Percentiles rank a stretch among this genome's conserved stretches.
Evolutionary conservation across 2,329 filamentous ascomycete genomes (phyloP).

Genomic region (Aspergillus tamarii): DNA sequence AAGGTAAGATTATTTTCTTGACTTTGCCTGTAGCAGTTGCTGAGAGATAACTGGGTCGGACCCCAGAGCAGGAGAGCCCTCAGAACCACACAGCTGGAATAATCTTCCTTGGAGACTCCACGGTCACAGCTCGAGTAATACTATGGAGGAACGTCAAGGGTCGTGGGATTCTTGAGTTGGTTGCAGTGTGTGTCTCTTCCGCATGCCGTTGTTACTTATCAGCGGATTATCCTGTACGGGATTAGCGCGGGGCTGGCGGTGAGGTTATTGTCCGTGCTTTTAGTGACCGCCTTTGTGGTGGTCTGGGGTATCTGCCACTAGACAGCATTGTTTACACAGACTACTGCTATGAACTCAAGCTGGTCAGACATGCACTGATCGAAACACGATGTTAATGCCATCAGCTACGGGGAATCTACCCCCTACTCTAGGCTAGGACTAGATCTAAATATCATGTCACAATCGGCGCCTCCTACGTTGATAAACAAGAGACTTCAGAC

Average conservation of each 20-base stretch:
- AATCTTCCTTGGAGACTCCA: constrained; percentile 22
- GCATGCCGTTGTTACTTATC: constrained; percentile 26
- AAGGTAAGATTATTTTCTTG: constrained; percentile 22
- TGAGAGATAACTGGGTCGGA: constrained; percentile 27
- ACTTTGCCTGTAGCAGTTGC: constrained; percentile 27
- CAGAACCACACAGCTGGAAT: constrained; percentile 28
- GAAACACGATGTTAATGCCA: neutral
- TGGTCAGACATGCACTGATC: neutral
- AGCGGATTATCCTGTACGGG: constrained; percentile 24
- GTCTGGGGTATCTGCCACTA: neutral
- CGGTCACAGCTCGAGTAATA: neutral
- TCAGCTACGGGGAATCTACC: neutral
- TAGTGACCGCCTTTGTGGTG: constrained; percentile 23
- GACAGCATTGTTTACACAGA: no score
- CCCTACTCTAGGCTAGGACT: neutral
- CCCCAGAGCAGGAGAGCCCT: constrained; percentile 23
- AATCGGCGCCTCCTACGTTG: neutral
- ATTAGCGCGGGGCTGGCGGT: constrained; percentile 36
- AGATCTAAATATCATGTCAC: rapidly evolving
- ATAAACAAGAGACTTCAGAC: neutral
- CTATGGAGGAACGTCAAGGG: neutral
- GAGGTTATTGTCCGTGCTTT: constrained; percentile 8
- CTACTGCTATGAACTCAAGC: neutral
- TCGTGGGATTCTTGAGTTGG: constrained; percentile 6
- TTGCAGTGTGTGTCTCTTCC: constrained; percentile 27